Base-by-base conservation (phyloP, 2,329 filamentous ascomycete species). In the Tolypocladium sp. region DNA sequence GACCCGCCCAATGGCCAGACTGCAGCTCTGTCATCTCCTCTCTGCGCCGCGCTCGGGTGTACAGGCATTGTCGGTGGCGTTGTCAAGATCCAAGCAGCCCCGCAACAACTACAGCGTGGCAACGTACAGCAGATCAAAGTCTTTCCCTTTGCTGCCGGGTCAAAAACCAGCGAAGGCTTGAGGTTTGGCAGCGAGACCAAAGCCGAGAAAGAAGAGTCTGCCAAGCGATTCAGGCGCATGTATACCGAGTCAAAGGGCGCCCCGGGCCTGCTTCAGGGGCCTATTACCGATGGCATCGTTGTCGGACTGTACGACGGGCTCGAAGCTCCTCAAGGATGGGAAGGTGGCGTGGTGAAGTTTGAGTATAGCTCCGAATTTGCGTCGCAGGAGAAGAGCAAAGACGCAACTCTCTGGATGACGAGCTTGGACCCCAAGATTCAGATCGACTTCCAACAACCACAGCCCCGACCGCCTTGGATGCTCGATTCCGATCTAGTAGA, bases 171-270 rank as follows among this genome's bases (percentile, higher is more conserved):
- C 41, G 81, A 87, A 53, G 88, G 88, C 0, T 79, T 97, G 27
- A 91, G 86, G 66, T 96, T 97, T 69, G 93, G 93, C 5, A 91
- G 92, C 17, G 91, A 96, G 66, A 90, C 91, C 0, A 90, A 91
- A 66, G 83, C 89, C 7, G 90, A 94, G 65, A 87, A 87, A 57
- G 91, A 96, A 68, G 91, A 92, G 64, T 85, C 86, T 3, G 78
- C 84, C 17, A 88, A 88, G 67, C 84, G 84, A 51, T 86, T 96
- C 62, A 84, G 85, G 62, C 82, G 86, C 13, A 82, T 91, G 3
- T 94, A 94, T 65, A 83, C 85, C 25, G 80, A 79, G 37, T 70
- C 77, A 37, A 81, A 78, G 42, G 77, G 71, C 12, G 69, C 76
- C 0, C 82, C 83, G 27, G 85, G 88, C 1, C 72, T 97, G 22